phyloP scores from a whole-genome alignment of 257 asterid genomes.

The Coffea eugenioides region DNA sequence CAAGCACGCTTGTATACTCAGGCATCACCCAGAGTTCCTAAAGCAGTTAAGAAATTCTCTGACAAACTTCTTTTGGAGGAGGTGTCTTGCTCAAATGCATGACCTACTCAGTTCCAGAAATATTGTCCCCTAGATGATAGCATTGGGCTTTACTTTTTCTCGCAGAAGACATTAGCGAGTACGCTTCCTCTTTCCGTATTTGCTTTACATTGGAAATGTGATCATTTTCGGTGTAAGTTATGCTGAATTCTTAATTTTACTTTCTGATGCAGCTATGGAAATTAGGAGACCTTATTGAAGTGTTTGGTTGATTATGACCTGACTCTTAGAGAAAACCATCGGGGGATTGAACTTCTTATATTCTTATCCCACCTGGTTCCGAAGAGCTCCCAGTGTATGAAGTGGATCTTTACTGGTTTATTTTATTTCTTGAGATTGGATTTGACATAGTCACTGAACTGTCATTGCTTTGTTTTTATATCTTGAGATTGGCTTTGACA shows the following conservation, averaged over 20 bases:
- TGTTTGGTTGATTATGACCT: constrained; percentile 20
- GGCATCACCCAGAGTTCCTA: constrained; percentile 22
- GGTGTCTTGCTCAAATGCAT: constrained; percentile 17
- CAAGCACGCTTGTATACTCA: constrained; percentile 23
- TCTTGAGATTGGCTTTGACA: background rate
- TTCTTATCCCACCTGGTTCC: constrained; percentile 24
- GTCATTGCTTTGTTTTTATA: background rate
- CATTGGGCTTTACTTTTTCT: constrained; percentile 27
- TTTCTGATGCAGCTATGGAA: too few relatives aligned
- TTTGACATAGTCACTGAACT: too few relatives aligned
- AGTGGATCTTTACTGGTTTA: background rate
- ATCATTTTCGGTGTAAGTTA: background rate
- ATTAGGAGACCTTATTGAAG: constrained; percentile 18
- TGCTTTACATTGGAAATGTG: too few relatives aligned
- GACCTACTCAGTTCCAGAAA: constrained; percentile 25
- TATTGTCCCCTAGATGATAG: constrained; percentile 16
- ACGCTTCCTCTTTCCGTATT: background rate
- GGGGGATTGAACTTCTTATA: constrained; percentile 24
- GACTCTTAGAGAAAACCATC: constrained; percentile 15
- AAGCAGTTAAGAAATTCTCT: constrained; percentile 22
- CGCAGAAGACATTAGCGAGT: constrained; percentile 19
- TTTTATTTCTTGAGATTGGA: too few relatives aligned
- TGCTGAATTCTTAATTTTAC: background rate
- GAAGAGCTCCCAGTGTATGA: constrained; percentile 19
- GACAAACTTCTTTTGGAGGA: constrained; percentile 21